These are phyloP conservation scores for Zelonia costaricensis DNA, from an alignment of 208 protist species.

Conservation along the genomic window DNA sequence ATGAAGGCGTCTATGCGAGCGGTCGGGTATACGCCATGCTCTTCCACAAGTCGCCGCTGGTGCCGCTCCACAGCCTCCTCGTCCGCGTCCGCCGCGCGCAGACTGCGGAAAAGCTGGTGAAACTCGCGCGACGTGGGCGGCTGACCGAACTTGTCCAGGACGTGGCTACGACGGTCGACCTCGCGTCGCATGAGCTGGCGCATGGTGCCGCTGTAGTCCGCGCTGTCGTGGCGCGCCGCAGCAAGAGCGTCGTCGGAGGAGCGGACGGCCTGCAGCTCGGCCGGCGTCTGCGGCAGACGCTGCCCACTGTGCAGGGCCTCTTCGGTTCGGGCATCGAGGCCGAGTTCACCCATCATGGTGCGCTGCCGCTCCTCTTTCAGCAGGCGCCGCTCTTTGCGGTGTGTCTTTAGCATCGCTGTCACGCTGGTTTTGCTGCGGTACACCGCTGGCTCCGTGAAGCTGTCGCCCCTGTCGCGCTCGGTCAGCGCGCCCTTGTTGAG, in stretches of 20 bases:
- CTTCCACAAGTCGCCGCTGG: slow-evolving; percentile 71
- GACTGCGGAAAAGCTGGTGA: slow-evolving; percentile 52
- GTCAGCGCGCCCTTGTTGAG: slow-evolving; percentile 60
- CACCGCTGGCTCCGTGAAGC: slow-evolving; percentile 70
- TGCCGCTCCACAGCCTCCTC: slow-evolving; percentile 55
- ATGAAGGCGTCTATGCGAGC: slow-evolving; percentile 87
- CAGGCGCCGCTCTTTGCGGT: slow-evolving; percentile 43
- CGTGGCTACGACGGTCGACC: slow-evolving; percentile 65
- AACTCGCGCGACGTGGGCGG: slow-evolving; percentile 76
- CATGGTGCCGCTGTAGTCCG: slow-evolving; percentile 39
- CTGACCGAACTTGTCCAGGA: slow-evolving; percentile 77
- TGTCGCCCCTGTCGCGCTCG: slow-evolving; percentile 56
- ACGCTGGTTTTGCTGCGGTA: slow-evolving; percentile 70
- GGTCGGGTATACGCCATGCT: slow-evolving; percentile 76
- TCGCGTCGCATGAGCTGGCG: slow-evolving; percentile 63
- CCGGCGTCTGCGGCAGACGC: slow-evolving; percentile 24
- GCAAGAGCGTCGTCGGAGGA: slow-evolving; percentile 37
- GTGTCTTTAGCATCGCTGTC: slow-evolving; percentile 56
- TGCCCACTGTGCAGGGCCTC: slow-evolving; percentile 38
- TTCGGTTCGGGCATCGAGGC: slow-evolving; percentile 38
- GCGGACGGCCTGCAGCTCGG: slow-evolving; percentile 36
- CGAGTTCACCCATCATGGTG: slow-evolving; percentile 30
- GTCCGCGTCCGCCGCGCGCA: slow-evolving; percentile 60
- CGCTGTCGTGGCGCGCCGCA: neutral
- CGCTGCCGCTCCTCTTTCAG: slow-evolving; percentile 40